A percentile compares a stretch with the other conserved stretches of the same genome.
Evolutionary conservation across 2,329 filamentous ascomycete species (phyloP).

Genomic region (Pyricularia sp.): DNA sequence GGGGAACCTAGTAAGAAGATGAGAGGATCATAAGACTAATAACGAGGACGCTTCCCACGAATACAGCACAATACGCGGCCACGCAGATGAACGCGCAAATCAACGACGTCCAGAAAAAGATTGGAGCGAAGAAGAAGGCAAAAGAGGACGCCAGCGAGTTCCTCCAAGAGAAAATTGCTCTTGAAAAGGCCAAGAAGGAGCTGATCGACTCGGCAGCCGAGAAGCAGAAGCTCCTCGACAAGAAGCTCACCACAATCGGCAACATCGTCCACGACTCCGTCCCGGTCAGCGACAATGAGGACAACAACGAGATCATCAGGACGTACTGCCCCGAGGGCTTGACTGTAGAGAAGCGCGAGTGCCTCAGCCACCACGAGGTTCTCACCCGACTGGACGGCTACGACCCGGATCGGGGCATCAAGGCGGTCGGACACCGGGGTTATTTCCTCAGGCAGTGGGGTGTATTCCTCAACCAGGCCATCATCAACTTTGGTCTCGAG

Average conservation of each 20-base stretch:
- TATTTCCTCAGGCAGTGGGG: slow-evolving; percentile 78
- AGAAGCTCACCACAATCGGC: slow-evolving; percentile 73
- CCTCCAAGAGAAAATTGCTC: slow-evolving; percentile 28
- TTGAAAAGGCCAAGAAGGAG: slow-evolving; percentile 73
- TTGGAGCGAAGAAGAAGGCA: slow-evolving; percentile 84
- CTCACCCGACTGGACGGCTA: slow-evolving; percentile 79
- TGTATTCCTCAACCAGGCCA: slow-evolving; percentile 53
- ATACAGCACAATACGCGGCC: slow-evolving; percentile 22
- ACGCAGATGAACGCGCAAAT: slow-evolving; percentile 72
- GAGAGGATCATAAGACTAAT: neutral
- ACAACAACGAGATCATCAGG: slow-evolving; percentile 66
- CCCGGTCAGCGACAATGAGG: slow-evolving; percentile 72
- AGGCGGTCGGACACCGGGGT: slow-evolving; percentile 86
- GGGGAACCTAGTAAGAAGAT: neutral
- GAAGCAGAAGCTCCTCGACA: slow-evolving; percentile 62
- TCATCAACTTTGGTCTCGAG: slow-evolving; percentile 89
- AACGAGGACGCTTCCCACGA: neutral
- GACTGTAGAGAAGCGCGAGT: slow-evolving; percentile 55
- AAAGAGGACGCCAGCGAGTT: slow-evolving; percentile 56
- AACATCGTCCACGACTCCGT: slow-evolving; percentile 88
- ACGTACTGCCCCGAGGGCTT: slow-evolving; percentile 72
- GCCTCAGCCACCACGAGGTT: slow-evolving; percentile 90
- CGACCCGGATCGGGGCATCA: slow-evolving; percentile 83
- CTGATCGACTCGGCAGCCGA: slow-evolving; percentile 60
- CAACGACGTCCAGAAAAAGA: slow-evolving; percentile 80